Evolutionary conservation across 352 stramenopile genomes (phyloP).

Genomic region (Thraustochytrium sp.): DNA sequence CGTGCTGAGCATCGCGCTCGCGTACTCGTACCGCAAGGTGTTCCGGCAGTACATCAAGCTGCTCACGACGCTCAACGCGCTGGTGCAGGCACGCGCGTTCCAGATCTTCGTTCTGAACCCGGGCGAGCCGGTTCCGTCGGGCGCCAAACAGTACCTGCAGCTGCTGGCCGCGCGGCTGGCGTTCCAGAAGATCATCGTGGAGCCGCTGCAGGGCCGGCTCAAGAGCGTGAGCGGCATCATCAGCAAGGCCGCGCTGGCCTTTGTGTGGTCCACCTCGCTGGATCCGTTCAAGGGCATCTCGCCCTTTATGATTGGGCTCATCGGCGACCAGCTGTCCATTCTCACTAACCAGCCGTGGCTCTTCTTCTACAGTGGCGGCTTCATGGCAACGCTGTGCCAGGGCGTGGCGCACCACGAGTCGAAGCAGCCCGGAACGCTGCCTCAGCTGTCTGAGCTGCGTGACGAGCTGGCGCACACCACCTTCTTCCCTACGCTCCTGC

Average conservation of each 20-base stretch:
- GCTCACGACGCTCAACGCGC: too few relatives aligned
- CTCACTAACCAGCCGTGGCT: not conserved
- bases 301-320: not conserved
- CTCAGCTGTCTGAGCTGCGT: not conserved
- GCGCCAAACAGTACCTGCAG: not conserved
- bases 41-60: not conserved
- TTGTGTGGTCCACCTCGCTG: not conserved
- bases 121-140: not conserved
- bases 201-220: not conserved
- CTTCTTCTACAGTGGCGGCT: conserved; percentile 18
- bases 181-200: not conserved
- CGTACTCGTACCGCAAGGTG: not conserved
- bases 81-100: not conserved
- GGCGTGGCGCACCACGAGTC: not conserved
- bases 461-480: not conserved
- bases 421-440: not conserved
- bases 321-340: not conserved
- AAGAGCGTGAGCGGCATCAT: not conserved
- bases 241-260: not conserved
- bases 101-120: not conserved
- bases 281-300: not conserved
- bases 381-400: not conserved
- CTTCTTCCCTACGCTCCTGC: not conserved
- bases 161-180: not conserved
- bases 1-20: not conserved